Evolutionary conservation across 768 basidiomycete species (phyloP), one percentile per base, ranked within the genome.

Genomic region (Termitomyces sp.): DNA sequence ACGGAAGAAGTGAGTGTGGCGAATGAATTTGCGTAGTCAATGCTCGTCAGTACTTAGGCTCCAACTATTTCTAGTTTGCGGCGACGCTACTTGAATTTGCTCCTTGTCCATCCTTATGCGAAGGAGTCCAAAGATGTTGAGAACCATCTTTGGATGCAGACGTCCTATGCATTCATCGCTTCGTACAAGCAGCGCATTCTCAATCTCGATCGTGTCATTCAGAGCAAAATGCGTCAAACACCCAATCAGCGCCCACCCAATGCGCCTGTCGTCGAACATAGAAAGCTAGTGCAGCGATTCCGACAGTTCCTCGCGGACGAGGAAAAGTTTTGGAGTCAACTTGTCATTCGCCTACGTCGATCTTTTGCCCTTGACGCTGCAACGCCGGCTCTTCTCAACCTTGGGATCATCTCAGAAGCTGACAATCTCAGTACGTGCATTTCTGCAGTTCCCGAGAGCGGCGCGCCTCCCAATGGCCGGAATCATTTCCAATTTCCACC

Each of bases 131-230:
- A 86, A 67, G 89, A 92, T 73, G 84, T 83, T 41, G 90, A 94
- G 67, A 89, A 82, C 31, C 86, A 89, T 61, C 80, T 96, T 9
- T 96, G 94, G 93, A 91, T 94, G 84, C 89, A 92, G 67, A 95
- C 94, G 0, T 90, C 91, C 37, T 90, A 96, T 71, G 79, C 83
- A 38, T 84, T 93, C 73, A 96, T 96, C 61, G 75, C 87, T 16
- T 77, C 81, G 23, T 95, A 92, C 78, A 94, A 95, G 69, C 81
- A 87, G 60, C 83, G 79, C 46, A 82, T 95, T 65, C 71, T 83
- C 41, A 69, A 76, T 0, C 79, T 92, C 53, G 91, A 94, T 73
- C 82, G 78, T 40, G 71, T 73, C 16, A 70, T 81, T 37, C 79
- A 80, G 61, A 67, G 67, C 56, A 72, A 70, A 62, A 62, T 76